A percentile compares a stretch with the other conserved stretches of the same genome.
phyloP scores from a whole-genome alignment of 2,329 filamentous ascomycete species.

The Claviceps sp. region DNA sequence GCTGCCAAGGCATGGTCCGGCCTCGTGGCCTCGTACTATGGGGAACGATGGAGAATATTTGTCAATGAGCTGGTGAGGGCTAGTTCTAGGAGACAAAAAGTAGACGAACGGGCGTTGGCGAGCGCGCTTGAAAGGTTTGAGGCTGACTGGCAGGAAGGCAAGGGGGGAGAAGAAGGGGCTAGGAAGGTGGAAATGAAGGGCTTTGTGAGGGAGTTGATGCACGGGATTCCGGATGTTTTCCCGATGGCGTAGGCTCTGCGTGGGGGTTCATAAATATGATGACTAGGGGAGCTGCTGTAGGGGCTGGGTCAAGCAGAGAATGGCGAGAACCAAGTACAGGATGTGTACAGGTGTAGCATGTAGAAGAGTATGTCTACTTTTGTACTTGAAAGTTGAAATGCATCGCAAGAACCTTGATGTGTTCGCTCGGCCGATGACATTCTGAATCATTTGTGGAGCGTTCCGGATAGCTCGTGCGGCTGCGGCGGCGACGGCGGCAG shows the following conservation, averaged over 20 bases:
- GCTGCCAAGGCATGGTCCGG: conserved; percentile 35
- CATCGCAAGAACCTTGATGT: no score
- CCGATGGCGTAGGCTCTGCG: background rate
- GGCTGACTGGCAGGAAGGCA: conserved; percentile 3
- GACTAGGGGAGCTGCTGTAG: no score
- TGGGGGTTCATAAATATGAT: no score
- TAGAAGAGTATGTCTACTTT: no score
- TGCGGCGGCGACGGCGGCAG: no score
- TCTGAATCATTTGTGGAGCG: no score
- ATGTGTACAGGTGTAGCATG: no score
- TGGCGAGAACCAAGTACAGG: no score
- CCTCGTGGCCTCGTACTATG: conserved; percentile 31
- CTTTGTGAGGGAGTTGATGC: background rate
- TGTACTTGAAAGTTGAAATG: no score
- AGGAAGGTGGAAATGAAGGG: background rate
- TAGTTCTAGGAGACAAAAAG: background rate
- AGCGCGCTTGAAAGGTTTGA: conserved; percentile 1
- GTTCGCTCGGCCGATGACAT: no score
- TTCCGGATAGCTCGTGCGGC: no score
- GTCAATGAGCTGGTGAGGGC: conserved; percentile 21
- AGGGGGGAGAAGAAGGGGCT: background rate
- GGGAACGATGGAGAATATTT: conserved; percentile 32
- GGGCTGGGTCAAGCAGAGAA: no score
- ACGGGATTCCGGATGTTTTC: conserved; percentile 1
- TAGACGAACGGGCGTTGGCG: conserved; percentile 1